A percentile compares a stretch with the other conserved stretches of the same genome.
These are phyloP conservation scores for Helminthosporium solani DNA, from an alignment of 2,329 filamentous ascomycete genomes.

Conservation along the genomic window DNA sequence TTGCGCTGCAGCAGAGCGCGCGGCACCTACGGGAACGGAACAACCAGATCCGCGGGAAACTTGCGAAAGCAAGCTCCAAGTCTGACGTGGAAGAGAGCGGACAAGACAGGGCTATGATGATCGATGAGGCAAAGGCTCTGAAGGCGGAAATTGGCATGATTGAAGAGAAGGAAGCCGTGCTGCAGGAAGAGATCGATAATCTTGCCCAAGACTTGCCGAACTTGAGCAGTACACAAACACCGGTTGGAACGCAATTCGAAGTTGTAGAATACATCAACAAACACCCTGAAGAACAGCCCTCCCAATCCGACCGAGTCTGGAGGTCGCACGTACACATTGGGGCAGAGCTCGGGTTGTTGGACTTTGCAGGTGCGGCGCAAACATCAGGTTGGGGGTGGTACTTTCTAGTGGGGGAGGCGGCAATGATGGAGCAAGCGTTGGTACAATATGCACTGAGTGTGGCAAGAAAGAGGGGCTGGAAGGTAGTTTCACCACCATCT, in stretches of 20 bases:
- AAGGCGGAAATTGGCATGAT: conserved; percentile 64
- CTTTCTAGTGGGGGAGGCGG: conserved; percentile 87
- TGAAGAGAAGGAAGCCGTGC: conserved; percentile 61
- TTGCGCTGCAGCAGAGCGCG: conserved; percentile 57
- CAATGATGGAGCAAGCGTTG: conserved; percentile 91
- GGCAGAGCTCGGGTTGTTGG: conserved; percentile 79
- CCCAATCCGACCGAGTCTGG: conserved; percentile 52
- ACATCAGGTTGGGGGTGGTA: conserved; percentile 98
- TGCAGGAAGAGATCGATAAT: conserved; percentile 66
- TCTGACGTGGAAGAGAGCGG: conserved; percentile 39
- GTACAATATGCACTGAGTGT: conserved; percentile 80
- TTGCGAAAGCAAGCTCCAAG: conserved; percentile 44
- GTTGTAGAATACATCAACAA: conserved; percentile 79
- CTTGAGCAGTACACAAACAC: conserved; percentile 74
- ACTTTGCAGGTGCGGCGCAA: conserved; percentile 79
- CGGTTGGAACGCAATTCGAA: conserved; percentile 64
- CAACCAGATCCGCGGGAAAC: conserved; percentile 62
- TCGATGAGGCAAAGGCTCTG: conserved; percentile 63
- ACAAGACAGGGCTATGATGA: conserved; percentile 52
- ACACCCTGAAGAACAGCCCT: conserved; percentile 49
- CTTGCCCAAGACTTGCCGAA: conserved; percentile 83
- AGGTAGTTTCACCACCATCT: conserved; percentile 77
- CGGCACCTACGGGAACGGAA: conserved; percentile 64
- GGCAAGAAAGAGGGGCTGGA: conserved; percentile 74
- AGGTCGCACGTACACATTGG: conserved; percentile 86